phyloP scores from a whole-genome alignment of 805 yeast genomes.

The Torulaspora indica region DNA sequence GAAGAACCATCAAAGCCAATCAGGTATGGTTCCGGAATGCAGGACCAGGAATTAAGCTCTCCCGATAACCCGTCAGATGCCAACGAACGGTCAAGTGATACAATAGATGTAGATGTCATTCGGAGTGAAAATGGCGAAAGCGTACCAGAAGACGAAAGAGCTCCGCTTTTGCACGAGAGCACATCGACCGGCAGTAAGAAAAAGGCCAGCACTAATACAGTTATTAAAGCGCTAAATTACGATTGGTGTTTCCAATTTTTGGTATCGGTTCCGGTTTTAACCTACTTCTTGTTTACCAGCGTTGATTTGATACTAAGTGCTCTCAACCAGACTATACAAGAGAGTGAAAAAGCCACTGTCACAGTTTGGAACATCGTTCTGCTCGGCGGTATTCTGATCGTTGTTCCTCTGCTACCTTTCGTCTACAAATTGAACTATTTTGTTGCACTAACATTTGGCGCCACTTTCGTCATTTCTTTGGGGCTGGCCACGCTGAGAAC shows the following conservation, averaged over 20 bases:
- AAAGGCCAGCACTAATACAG: conserved; percentile 6
- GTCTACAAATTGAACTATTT: conserved; percentile 59
- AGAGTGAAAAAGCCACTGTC: conserved; percentile 45
- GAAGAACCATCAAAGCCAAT: not conserved
- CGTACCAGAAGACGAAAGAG: conserved; percentile 26
- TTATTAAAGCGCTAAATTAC: conserved; percentile 42
- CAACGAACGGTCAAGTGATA: not conserved
- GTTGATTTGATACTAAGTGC: conserved; percentile 55
- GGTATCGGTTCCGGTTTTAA: conserved; percentile 59
- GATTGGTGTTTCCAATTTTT: conserved; percentile 81
- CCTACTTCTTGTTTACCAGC: conserved; percentile 52
- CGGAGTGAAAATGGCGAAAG: not conserved
- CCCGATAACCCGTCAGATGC: not conserved
- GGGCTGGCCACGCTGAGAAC: conserved; percentile 38
- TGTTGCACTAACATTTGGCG: conserved; percentile 40
- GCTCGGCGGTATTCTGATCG: conserved; percentile 37
- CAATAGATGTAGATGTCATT: not conserved
- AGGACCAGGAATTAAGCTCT: conserved; percentile 8
- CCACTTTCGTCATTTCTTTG: conserved; percentile 39
- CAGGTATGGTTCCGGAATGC: conserved; percentile 6
- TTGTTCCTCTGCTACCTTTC: conserved; percentile 60
- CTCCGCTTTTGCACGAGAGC: conserved; percentile 33
- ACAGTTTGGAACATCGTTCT: conserved; percentile 38
- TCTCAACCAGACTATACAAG: conserved; percentile 65
- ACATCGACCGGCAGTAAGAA: not conserved